Evolutionary conservation across 345 rosid genomes (phyloP).

Genomic region (Populus pruinosa): DNA sequence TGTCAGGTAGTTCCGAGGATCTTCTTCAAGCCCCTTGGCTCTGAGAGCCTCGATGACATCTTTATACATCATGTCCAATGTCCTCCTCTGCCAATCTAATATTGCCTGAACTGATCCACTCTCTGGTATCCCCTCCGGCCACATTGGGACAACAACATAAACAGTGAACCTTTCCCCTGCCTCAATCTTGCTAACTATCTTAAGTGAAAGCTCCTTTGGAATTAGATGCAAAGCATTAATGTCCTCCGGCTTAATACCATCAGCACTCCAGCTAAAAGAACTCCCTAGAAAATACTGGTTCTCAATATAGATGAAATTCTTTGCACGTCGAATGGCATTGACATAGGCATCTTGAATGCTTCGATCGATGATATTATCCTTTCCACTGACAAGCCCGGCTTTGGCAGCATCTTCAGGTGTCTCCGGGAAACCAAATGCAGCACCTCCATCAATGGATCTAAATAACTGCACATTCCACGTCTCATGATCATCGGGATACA

Average conservation of each 20-base stretch:
- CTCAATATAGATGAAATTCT: slow-evolving; percentile 87
- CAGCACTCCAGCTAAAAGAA: slow-evolving; percentile 79
- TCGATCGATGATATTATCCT: slow-evolving; percentile 90
- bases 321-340: slow-evolving; percentile 92
- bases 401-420: slow-evolving; percentile 93
- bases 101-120: slow-evolving; percentile 92
- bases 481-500: slow-evolving; percentile 70
- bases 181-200: slow-evolving; percentile 91
- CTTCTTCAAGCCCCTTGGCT: slow-evolving; percentile 64
- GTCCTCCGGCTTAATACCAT: slow-evolving; percentile 84
- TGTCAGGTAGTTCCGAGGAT: slow-evolving; percentile 83
- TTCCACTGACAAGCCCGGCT: slow-evolving; percentile 93
- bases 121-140: slow-evolving; percentile 99
- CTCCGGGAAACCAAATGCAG: slow-evolving; percentile 96
- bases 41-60: slow-evolving; percentile 71
- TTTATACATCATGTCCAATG: slow-evolving; percentile 95
- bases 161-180: slow-evolving; percentile 82
- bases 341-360: slow-evolving; percentile 97
- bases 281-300: slow-evolving; percentile 97
- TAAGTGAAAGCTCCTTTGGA: slow-evolving; percentile 90
- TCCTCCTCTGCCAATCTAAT: slow-evolving; percentile 93
- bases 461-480: slow-evolving; percentile 92
- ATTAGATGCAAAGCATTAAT: slow-evolving; percentile 80
- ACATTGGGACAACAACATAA: slow-evolving; percentile 90
- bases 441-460: slow-evolving; percentile 98